A percentile compares a stretch with the other conserved stretches of the same genome.
Conservation (phyloP, 129 eudicot species). For the Pittosporum tobira region DNA sequence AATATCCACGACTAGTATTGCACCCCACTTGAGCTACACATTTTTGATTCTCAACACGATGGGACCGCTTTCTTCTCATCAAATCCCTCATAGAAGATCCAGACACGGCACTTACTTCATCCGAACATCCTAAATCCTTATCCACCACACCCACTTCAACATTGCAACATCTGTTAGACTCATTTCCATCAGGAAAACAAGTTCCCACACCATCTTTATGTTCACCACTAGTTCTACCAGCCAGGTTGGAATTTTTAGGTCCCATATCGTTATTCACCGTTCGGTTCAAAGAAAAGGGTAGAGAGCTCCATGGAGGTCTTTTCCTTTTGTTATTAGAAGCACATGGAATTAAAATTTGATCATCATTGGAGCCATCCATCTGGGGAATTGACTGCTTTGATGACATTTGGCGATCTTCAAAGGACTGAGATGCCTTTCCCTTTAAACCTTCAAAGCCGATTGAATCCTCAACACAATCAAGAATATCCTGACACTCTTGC, state of each 20-base stretch:
- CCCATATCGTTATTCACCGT: constrained; percentile 22
- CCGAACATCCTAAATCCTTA: constrained; percentile 5
- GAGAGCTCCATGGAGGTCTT: constrained; percentile 44
- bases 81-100: constrained; percentile 77
- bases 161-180: constrained; percentile 9
- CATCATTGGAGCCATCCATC: constrained; percentile 49
- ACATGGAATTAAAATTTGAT: constrained; percentile 21
- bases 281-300: constrained; percentile 38
- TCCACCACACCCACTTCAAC: constrained; percentile 12
- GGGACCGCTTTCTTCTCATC: constrained; percentile 80
- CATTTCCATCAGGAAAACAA: constrained; percentile 3
- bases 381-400: constrained; percentile 36
- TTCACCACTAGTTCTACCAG: constrained; percentile 16
- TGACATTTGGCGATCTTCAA: constrained; percentile 17
- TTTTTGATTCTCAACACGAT: constrained; percentile 23
- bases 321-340: constrained; percentile 36
- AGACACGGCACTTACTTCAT: constrained; percentile 25
- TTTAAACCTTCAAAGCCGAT: constrained; percentile 23
- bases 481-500: constrained; percentile 97
- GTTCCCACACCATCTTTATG: constrained; percentile 13
- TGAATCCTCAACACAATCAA: constrained; percentile 67
- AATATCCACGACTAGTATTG: neutral
- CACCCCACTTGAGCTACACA: constrained; percentile 3
- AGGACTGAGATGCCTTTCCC: constrained; percentile 13
- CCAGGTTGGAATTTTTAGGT: constrained; percentile 9